Evolutionary conservation across 345 rosid species (phyloP).

Genomic region (Firmiana major): DNA sequence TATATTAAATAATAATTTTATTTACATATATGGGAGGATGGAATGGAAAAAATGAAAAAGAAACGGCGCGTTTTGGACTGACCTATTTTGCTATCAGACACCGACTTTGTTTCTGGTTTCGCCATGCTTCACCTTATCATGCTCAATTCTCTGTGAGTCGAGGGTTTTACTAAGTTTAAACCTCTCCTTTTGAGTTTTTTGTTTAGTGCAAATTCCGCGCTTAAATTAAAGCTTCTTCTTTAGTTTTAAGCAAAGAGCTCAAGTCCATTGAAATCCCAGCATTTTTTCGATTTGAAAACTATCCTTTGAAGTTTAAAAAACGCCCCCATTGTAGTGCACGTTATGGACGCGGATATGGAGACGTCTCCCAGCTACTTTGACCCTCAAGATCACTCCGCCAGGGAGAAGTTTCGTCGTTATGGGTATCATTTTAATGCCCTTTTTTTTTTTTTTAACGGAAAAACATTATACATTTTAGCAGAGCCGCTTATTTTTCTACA

Average conservation of each 20-base stretch:
- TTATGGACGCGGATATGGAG: conserved; percentile 77
- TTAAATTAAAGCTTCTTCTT: background rate
- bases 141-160: background rate
- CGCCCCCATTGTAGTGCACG: background rate
- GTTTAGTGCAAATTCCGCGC: background rate
- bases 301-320: background rate
- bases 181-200: background rate
- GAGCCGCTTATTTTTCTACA: background rate
- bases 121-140: background rate
- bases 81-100: background rate
- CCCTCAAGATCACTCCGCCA: conserved; percentile 60
- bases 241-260: background rate
- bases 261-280: background rate
- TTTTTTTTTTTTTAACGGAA: background rate
- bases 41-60: too few relatives aligned
- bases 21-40: too few relatives aligned
- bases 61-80: background rate
- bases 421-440: conserved; percentile 40
- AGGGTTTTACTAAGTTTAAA: background rate
- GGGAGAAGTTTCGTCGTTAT: conserved; percentile 87
- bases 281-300: background rate
- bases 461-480: background rate
- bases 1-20: too few relatives aligned
- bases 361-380: conserved; percentile 64
- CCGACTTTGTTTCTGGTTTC: background rate